Evolutionary conservation across 768 basidiomycete genomes (phyloP).

Genomic region (Boletus tylopilopsis): DNA sequence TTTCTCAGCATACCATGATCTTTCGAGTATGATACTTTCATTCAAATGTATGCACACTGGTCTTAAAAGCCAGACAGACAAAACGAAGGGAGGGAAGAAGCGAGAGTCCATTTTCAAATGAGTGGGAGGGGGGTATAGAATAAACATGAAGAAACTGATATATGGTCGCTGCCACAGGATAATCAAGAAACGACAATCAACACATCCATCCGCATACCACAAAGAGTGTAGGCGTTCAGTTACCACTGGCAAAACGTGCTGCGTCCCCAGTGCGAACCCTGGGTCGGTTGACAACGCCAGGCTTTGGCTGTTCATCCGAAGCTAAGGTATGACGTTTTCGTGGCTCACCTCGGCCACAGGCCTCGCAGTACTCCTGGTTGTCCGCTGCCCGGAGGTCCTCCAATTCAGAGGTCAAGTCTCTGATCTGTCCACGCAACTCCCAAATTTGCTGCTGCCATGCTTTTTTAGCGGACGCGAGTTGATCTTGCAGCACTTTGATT

Average conservation of each 20-base stretch:
- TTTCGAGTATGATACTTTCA: constrained; percentile 17
- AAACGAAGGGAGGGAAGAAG: constrained; percentile 14
- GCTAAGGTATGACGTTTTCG: constrained; percentile 9
- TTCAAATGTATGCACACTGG: constrained; percentile 25
- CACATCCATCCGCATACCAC: constrained; percentile 16
- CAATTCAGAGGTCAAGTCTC: constrained; percentile 66
- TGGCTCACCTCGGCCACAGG: constrained; percentile 53
- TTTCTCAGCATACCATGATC: constrained; percentile 14
- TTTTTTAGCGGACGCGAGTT: constrained; percentile 52
- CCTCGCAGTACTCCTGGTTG: constrained; percentile 47
- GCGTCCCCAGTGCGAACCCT: constrained; percentile 64
- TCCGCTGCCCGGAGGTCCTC: constrained; percentile 48
- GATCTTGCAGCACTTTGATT: constrained; percentile 56
- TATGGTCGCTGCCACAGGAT: constrained; percentile 8
- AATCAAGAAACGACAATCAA: constrained; percentile 13
- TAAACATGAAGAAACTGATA: constrained; percentile 20
- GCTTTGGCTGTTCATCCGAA: constrained; percentile 18
- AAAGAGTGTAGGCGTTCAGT: constrained; percentile 16
- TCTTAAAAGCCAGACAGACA: constrained; percentile 24
- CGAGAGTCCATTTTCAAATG: constrained; percentile 19
- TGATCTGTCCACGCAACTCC: constrained; percentile 73
- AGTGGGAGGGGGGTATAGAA: constrained; percentile 20
- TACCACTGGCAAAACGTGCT: constrained; percentile 55
- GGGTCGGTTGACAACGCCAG: constrained; percentile 56
- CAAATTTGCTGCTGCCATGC: constrained; percentile 71